Conservation (phyloP, 164 flowering plant genomes). For the Nymphaea colorata region DNA sequence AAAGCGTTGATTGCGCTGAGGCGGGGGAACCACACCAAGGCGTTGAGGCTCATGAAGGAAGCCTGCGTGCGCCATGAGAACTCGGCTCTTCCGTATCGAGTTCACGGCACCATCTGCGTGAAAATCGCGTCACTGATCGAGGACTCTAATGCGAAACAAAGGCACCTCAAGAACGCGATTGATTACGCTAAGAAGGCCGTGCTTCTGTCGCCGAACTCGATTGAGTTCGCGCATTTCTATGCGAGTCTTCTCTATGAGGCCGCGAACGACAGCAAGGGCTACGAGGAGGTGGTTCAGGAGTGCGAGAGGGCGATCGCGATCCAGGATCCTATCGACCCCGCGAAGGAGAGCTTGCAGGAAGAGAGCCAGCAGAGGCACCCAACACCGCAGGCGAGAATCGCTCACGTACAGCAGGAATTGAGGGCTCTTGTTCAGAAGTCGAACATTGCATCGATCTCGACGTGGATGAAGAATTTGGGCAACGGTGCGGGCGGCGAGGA, state of each 20-base stretch:
- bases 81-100: constrained; percentile 57
- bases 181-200: constrained; percentile 63
- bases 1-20: constrained; percentile 59
- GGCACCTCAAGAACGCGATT: constrained; percentile 52
- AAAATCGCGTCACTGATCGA: constrained; percentile 67
- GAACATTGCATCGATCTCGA: constrained; percentile 61
- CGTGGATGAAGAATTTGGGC: constrained; percentile 86
- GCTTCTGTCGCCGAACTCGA: constrained; percentile 53
- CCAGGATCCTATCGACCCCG: constrained; percentile 79
- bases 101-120: constrained; percentile 66
- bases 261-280: constrained; percentile 61
- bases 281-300: constrained; percentile 70
- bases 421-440: constrained; percentile 59
- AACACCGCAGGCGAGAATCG: constrained; percentile 44
- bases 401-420: constrained; percentile 61
- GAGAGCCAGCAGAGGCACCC: constrained; percentile 60
- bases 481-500: constrained; percentile 73
- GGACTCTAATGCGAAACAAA: constrained; percentile 55
- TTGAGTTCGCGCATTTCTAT: constrained; percentile 82
- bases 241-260: constrained; percentile 82
- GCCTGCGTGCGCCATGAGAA: constrained; percentile 24
- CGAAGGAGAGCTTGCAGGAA: constrained; percentile 75
- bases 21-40: constrained; percentile 82
- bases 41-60: constrained; percentile 80
- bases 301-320: constrained; percentile 74